Conservation (phyloP, 768 basidiomycete species). For the Boletus pseudo-olivaceus region DNA sequence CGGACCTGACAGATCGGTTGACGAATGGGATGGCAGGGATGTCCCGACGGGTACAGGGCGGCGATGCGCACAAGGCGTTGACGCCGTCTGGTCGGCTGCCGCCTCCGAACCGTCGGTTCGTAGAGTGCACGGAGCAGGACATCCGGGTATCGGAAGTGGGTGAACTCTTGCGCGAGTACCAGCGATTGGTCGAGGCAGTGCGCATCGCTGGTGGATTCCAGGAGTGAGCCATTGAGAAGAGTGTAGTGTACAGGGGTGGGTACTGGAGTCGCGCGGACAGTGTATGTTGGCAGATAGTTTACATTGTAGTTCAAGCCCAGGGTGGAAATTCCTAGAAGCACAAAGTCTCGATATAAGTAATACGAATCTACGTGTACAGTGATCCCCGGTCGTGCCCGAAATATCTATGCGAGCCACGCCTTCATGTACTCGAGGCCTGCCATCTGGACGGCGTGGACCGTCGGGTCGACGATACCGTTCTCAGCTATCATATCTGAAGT, state of each 20-base stretch:
- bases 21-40: constrained; percentile 65
- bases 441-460: constrained; percentile 51
- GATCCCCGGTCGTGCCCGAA: background rate
- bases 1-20: constrained; percentile 66
- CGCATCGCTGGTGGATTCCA: constrained; percentile 47
- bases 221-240: constrained; percentile 15
- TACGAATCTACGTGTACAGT: background rate
- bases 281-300: background rate
- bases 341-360: background rate
- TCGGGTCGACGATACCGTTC: constrained; percentile 45
- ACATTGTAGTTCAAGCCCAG: background rate
- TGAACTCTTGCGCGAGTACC: constrained; percentile 78
- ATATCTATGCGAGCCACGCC: constrained; percentile 44
- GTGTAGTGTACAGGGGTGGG: background rate
- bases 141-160: constrained; percentile 77
- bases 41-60: constrained; percentile 39
- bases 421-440: constrained; percentile 51
- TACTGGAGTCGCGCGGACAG: background rate
- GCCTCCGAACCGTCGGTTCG: constrained; percentile 66
- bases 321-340: background rate
- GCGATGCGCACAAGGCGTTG: constrained; percentile 36
- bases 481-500: constrained; percentile 52
- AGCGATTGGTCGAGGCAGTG: constrained; percentile 68
- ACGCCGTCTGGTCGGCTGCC: constrained; percentile 41
- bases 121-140: constrained; percentile 73